Conservation (phyloP, 306 rosid species). For the Acacia acuminata region DNA sequence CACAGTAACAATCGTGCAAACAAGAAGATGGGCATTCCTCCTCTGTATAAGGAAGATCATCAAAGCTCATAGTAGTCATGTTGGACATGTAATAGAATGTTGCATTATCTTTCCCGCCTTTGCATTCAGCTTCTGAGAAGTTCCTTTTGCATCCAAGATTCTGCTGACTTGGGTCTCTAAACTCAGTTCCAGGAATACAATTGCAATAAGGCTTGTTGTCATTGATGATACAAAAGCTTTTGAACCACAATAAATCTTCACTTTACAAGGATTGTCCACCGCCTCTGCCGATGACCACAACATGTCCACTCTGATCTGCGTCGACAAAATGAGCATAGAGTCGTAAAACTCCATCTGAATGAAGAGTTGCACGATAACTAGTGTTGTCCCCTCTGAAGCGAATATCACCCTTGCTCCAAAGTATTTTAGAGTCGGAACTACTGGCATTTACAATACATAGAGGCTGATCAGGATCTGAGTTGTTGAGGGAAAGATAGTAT, state of each 20-base stretch:
- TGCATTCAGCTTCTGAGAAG: conserved; percentile 18
- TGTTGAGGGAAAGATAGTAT: conserved; percentile 20
- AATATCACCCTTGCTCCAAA: no score
- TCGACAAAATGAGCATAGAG: conserved; percentile 11
- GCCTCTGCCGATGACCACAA: not conserved
- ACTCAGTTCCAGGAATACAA: conserved; percentile 23
- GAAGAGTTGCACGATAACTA: conserved; percentile 32
- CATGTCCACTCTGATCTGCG: no score
- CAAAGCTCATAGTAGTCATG: not conserved
- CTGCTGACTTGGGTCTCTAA: conserved; percentile 1
- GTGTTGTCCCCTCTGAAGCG: no score
- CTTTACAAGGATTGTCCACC: not conserved
- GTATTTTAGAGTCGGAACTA: no score
- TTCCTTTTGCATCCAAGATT: conserved; percentile 34
- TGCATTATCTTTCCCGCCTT: not conserved
- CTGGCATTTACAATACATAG: no score
- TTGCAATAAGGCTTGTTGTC: conserved; percentile 8
- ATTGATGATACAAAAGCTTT: conserved; percentile 32
- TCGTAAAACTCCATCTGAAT: conserved; percentile 33
- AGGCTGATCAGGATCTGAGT: not conserved
- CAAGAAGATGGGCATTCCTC: conserved; percentile 1
- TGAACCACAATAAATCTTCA: conserved; percentile 29
- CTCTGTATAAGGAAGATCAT: not conserved
- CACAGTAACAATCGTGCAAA: not conserved
- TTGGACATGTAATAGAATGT: not conserved